Conservation (phyloP, 768 basidiomycete genomes). For the Asterophora lycoperdoides region DNA sequence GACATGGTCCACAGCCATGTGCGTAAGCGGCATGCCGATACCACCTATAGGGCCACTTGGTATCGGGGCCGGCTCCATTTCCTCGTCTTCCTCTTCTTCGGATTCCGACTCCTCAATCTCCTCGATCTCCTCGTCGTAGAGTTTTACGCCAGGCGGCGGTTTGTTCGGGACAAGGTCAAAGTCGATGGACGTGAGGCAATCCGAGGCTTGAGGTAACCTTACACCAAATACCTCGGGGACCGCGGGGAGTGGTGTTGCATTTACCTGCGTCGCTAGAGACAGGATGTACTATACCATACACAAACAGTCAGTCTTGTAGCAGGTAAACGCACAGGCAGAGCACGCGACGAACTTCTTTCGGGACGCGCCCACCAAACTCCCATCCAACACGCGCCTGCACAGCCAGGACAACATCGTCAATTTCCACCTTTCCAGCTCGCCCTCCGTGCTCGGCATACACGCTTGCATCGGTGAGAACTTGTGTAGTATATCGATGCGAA, state of each 20-base stretch:
- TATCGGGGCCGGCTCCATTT: constrained; percentile 66
- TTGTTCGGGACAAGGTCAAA: constrained; percentile 85
- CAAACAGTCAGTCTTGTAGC: neutral
- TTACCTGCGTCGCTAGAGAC: constrained; percentile 80
- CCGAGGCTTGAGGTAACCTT: constrained; percentile 64
- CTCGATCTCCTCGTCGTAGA: constrained; percentile 79
- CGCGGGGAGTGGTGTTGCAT: constrained; percentile 71
- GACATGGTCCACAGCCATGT: constrained; percentile 32
- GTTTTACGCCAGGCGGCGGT: constrained; percentile 70
- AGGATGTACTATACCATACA: constrained; percentile 53
- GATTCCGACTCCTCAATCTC: constrained; percentile 75
- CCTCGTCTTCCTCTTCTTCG: constrained; percentile 58
- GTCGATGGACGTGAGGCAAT: constrained; percentile 76
- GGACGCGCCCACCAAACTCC: constrained; percentile 87
- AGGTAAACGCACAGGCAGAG: neutral
- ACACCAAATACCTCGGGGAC: constrained; percentile 90
- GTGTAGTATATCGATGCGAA: constrained; percentile 76
- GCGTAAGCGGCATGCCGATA: constrained; percentile 22
- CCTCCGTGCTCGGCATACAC: constrained; percentile 88
- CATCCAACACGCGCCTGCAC: constrained; percentile 88
- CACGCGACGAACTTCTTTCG: constrained; percentile 66
- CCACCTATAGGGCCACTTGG: constrained; percentile 24
- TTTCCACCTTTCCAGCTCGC: constrained; percentile 70
- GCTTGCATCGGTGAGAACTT: constrained; percentile 79
- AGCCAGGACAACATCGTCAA: constrained; percentile 77